Evolutionary conservation across 2,329 filamentous ascomycete species (phyloP).

Genomic region (Colletotrichum endophyticum): DNA sequence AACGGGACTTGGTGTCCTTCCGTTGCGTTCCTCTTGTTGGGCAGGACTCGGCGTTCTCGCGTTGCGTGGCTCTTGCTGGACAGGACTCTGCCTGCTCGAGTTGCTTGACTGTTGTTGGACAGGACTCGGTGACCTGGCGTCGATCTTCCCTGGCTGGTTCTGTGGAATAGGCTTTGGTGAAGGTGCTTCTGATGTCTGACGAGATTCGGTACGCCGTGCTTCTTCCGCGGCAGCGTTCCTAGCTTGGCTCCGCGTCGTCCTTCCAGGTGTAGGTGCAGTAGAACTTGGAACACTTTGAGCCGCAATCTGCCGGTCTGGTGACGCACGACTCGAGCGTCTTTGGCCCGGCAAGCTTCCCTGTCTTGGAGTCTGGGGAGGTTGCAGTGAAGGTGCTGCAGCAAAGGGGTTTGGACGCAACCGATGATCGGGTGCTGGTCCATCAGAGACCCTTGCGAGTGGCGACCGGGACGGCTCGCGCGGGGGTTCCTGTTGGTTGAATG

Average conservation of each 20-base stretch:
- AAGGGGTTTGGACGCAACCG: background rate
- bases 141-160: background rate
- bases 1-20: background rate
- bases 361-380: constrained; percentile 1
- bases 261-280: background rate
- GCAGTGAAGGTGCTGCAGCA: background rate
- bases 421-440: background rate
- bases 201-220: background rate
- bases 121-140: background rate
- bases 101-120: background rate
- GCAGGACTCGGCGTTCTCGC: background rate
- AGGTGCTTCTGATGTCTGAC: background rate
- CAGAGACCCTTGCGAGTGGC: background rate
- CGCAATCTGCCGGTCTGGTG: background rate
- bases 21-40: background rate
- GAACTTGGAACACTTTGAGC: background rate
- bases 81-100: background rate
- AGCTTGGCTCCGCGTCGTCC: background rate
- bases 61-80: background rate
- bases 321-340: background rate
- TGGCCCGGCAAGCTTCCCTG: background rate
- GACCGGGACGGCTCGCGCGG: background rate
- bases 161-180: background rate
- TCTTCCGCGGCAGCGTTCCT: background rate
- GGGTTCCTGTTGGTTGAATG: background rate